These are phyloP conservation scores for Discostella stelligera DNA, from an alignment of 352 stramenopile genomes.

Conservation along the genomic window DNA sequence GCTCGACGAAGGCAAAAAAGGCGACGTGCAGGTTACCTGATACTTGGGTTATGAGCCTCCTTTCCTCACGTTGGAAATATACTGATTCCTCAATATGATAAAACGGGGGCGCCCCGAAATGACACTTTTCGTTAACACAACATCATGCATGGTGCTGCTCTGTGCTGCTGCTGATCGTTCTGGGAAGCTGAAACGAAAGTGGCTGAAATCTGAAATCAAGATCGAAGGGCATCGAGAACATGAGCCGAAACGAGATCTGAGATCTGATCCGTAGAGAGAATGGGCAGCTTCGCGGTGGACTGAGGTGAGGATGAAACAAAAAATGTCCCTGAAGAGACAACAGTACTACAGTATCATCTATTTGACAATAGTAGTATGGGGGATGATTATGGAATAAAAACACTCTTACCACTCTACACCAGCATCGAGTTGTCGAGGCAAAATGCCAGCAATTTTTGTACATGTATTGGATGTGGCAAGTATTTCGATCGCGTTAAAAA, in stretches of 20 bases:
- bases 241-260: too few relatives aligned
- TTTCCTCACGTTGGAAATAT: not conserved
- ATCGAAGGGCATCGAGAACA: too few relatives aligned
- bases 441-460: conserved; percentile 31
- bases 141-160: too few relatives aligned
- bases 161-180: too few relatives aligned
- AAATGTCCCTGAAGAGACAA: too few relatives aligned
- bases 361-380: conserved; percentile 5
- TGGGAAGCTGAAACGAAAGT: too few relatives aligned
- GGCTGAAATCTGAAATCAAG: too few relatives aligned
- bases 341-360: too few relatives aligned
- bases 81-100: conserved; percentile 4
- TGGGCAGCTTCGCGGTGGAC: not conserved
- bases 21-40: conserved; percentile 11
- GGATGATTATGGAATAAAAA: conserved; percentile 55
- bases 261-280: too few relatives aligned
- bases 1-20: not conserved
- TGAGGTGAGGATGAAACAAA: too few relatives aligned
- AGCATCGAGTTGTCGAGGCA: conserved; percentile 30
- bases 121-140: too few relatives aligned
- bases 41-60: conserved; percentile 26
- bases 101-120: not conserved
- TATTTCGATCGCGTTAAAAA: conserved; percentile 14
- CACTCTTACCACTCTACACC: conserved; percentile 49
- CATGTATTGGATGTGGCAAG: conserved; percentile 29